Base-by-base conservation (phyloP, 371 early-diverging fungal species). In the Mucor circinelloides region DNA sequence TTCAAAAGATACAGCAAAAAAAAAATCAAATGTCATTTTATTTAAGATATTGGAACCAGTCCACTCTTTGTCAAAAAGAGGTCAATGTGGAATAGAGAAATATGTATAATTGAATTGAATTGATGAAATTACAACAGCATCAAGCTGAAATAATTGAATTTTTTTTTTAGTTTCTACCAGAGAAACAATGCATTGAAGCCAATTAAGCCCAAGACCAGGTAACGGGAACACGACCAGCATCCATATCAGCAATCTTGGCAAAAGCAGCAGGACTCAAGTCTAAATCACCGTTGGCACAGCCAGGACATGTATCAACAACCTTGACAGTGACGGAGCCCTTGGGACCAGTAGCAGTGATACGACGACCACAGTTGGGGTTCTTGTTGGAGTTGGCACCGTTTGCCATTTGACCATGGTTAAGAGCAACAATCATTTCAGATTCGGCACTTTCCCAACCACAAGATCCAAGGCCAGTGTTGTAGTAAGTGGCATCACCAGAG, bases 261-360 rank as follows among this genome's bases (percentile, higher is more conserved):
- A 88, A 90, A 30, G 88, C 90, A 31, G 79, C 78, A 42, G 87
- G 86, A 25, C 77, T 73, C 38, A 89, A 59, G 65, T 90, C 90
- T 21, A 89, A 44, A 66, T 79, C 81, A 32, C 89, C 89, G n/a
- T 62, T 58, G 36, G 70, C 74, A 73, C 90, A 89, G 15, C 70
- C 83, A 15, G 85, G 86, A 73, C 91, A 90, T 50, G 76, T 78
- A 69, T 90, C 90, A 15, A 83, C 77, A n/a, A 87, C 63, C 32
- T 75, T 83, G 32, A 86, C 88, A 34, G 69, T 77, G 3, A 86
- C 79, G 3, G 75, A 71, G 19, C 84, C 85, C 15, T 78, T 73
- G 12, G 85, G 85, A 15, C 85, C 85, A 3, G 67, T 63, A 34
- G 82, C 71, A 25, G 58, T 77, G 12, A 88, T 78, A 31, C 64